These are phyloP conservation scores for Auxenochlorella pyrenoidosa DNA, from an alignment of 139 green algal genomes.

Conservation along the genomic window DNA sequence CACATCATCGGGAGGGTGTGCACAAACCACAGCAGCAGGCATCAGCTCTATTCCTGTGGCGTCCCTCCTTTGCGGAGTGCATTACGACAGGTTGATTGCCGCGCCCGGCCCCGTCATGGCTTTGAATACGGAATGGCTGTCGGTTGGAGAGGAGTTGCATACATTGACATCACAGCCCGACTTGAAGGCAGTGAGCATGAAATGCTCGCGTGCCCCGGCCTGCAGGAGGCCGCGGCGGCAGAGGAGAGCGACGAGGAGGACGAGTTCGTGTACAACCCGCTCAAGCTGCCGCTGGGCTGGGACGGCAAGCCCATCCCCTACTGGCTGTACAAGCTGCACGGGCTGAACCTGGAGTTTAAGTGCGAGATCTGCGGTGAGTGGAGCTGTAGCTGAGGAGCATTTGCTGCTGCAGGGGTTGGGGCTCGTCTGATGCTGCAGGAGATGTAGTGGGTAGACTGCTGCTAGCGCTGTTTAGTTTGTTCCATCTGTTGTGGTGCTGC, in stretches of 20 bases:
- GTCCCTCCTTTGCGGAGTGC: too few species aligned
- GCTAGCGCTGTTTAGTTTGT: too few species aligned
- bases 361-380: constrained; percentile 98
- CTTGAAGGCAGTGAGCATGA: too few species aligned
- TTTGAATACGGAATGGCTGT: background rate
- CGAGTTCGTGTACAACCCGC: constrained; percentile 98
- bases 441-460: background rate
- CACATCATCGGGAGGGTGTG: too few species aligned
- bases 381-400: too few species aligned
- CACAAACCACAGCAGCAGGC: too few species aligned
- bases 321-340: constrained; percentile 99
- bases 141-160: too few species aligned
- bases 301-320: constrained; percentile 99
- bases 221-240: constrained; percentile 38
- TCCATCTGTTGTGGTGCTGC: too few species aligned
- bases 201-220: too few species aligned
- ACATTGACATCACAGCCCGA: too few species aligned
- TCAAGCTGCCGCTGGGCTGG: constrained; percentile 99
- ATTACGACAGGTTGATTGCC: background rate
- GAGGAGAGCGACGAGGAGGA: constrained; percentile 86
- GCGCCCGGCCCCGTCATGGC: constrained; percentile 67
- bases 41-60: too few species aligned
- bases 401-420: too few species aligned
- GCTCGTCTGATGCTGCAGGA: background rate
- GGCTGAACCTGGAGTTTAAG: constrained; percentile 93